These are phyloP conservation scores for Pleurotus sapidus DNA, from an alignment of 768 basidiomycete species.

Conservation along the genomic window DNA sequence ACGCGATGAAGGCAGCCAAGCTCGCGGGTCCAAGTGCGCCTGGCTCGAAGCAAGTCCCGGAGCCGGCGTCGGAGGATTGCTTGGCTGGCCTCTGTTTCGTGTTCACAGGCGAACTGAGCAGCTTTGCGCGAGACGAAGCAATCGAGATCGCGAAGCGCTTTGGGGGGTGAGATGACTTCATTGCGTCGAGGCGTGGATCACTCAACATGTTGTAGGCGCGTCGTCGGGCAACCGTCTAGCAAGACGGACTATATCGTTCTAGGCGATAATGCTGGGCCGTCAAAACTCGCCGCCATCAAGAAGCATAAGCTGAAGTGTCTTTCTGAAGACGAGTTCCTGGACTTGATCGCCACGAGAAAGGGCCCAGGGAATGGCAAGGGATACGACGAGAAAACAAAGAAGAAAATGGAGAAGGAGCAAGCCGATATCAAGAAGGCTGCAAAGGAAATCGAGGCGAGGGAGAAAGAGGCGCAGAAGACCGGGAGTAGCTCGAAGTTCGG, in stretches of 20 bases:
- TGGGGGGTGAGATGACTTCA: too few relatives aligned
- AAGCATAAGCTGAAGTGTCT: conserved; percentile 75
- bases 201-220: conserved; percentile 53
- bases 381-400: conserved; percentile 76
- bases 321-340: conserved; percentile 83
- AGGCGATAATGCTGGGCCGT: conserved; percentile 83
- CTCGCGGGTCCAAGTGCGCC: conserved; percentile 58
- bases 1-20: conserved; percentile 56
- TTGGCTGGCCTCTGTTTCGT: conserved; percentile 88
- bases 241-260: conserved; percentile 90
- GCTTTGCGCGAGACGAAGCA: conserved; percentile 86
- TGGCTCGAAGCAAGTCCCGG: conserved; percentile 71
- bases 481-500: conserved; percentile 26
- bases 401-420: conserved; percentile 80
- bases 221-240: conserved; percentile 41
- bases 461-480: conserved; percentile 31
- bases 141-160: conserved; percentile 51
- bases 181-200: too few relatives aligned
- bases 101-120: conserved; percentile 90
- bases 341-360: conserved; percentile 74
- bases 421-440: conserved; percentile 71
- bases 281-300: conserved; percentile 84
- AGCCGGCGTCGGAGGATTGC: conserved; percentile 62
- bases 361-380: conserved; percentile 41
- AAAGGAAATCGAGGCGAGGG: conserved; percentile 73